Conservation (phyloP, 1,284 basidiomycete species). For the Agroathelia rolfsii region DNA sequence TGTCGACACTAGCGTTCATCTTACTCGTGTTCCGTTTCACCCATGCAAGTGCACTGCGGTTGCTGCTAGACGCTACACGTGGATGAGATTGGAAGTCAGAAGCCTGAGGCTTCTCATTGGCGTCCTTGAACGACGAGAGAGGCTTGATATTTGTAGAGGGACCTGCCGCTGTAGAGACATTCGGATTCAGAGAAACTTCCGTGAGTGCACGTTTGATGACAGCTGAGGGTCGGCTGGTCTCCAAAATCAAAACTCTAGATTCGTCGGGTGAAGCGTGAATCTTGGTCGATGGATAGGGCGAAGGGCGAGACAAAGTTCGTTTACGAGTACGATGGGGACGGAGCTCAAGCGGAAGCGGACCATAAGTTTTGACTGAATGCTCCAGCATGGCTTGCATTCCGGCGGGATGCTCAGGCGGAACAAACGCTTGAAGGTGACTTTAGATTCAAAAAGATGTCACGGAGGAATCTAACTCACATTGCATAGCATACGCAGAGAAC, state of each 20-base stretch:
- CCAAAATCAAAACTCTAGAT: constrained; percentile 15
- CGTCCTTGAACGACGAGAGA: constrained; percentile 1
- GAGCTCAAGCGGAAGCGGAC: constrained; percentile 59
- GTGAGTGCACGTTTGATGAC: constrained; percentile 13
- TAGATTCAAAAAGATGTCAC: constrained; percentile 2
- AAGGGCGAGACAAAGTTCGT: constrained; percentile 56
- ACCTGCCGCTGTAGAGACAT: constrained; percentile 8
- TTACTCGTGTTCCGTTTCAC: constrained; percentile 44
- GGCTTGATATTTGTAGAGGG: background rate
- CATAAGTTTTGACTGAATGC: constrained; percentile 60
- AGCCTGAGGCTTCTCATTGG: constrained; percentile 9
- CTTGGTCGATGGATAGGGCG: constrained; percentile 55
- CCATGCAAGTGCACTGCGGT: constrained; percentile 51
- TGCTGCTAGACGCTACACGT: constrained; percentile 41
- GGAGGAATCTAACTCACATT: constrained; percentile 40
- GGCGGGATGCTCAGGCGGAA: constrained; percentile 50
- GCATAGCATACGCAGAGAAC: constrained; percentile 58
- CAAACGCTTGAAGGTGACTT: constrained; percentile 42
- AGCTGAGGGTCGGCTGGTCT: constrained; percentile 8
- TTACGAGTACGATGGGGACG: constrained; percentile 49
- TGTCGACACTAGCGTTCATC: constrained; percentile 26
- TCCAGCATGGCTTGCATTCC: constrained; percentile 66
- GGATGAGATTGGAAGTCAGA: constrained; percentile 36
- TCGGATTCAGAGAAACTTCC: constrained; percentile 16
- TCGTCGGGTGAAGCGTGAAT: constrained; percentile 33